Evolutionary conservation across 1,284 basidiomycete species (phyloP), one percentile per base, ranked within the genome.

Genomic region (Gymnopus androsaceus): DNA sequence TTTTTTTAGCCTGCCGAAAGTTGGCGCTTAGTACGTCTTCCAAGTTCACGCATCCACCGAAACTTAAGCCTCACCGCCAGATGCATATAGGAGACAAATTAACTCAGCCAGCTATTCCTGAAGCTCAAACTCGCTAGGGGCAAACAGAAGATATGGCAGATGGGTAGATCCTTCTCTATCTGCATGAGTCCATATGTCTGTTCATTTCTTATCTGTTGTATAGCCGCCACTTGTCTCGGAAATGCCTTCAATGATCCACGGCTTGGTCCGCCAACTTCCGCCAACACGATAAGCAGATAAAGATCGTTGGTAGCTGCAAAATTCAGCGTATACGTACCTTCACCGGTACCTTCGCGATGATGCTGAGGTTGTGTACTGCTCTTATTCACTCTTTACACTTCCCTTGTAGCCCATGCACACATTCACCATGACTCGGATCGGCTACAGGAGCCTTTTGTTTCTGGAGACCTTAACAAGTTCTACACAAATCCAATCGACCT

Each of bases 401-500:
- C n/a, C 15, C 11, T 19, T 19, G 11, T 15, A 19, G 46, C 19
- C 14, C 33, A 36, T 12, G 30, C 12, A 17, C 45, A 46, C 28
- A 27, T 8, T 27, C 27, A 6, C n/a, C 49, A 30, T 40, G 23
- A n/a, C 15, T 23, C 23, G 19, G 12, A 9, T 27, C 14, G 8
- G 19, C 15, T 8, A 11, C 50, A 52, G 27, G 17, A 41, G 38
- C 27, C 50, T 8, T 42, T 52, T n/a, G 17, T 17, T 3, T 8
- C 23, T 17, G 30, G 6, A 14, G 19, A 42, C 25, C 25, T 53
- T n/a, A n/a, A n/a, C 31, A 50, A 15, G 11, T 49, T 49, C 23
- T 21, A 36, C 30, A 31, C 38, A 27, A 33, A 34, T 33, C 15
- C 54, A 17, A 48, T 52, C n/a, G 27, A 50, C 28, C 33, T 63